Evolutionary conservation across 371 early-diverging fungal species (phyloP), one percentile per base, ranked within the genome.

Genomic region (Haplosporangium sp.): DNA sequence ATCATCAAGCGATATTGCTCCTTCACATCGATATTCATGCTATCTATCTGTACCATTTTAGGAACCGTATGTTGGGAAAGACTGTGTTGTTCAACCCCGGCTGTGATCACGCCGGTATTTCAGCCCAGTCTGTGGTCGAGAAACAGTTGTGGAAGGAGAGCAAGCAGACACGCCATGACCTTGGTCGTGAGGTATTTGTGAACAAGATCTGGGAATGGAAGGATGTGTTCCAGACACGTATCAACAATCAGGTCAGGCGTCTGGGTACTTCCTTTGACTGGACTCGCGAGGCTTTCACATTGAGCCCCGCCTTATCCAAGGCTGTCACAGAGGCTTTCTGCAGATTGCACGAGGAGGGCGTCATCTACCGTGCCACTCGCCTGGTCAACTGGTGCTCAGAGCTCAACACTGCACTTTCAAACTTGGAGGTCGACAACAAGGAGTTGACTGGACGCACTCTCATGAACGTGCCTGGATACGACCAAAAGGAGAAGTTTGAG

Each of bases 311-410:
- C 55, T 81, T 95, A 29, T 90, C 86, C 54, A 88, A 88, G 40
- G 97, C 99, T 63, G 99, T 99, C 10, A 89, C 82, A 55, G 98
- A 99, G 83, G 95, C 98, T 3, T 99, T 99, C 87, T 93, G 97
- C 62, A 89, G 93, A 45, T 85, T 99, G 67, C 96, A 98, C 84
- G 96, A 98, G 51, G 96, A 98, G 73, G 99, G 99, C 23, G 88
- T 96, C 59, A 98, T 99, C 81, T 99, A 99, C 84, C 93, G 99
- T 77, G 96, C 96, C 55, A 96, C 91, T 73, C 93, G 98, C 61
- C 93, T 99, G 57, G 97, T 99, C 79, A 99, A 99, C 87, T 99
- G 99, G 99, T 99, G 99, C 89, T 94, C 95, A 38, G 91, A 92
- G 64, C 91, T 99, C 58, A 96, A 97, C 81, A 99, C 99, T 12